Evolutionary conservation across 805 yeast species (phyloP), one percentile per base, ranked within the genome.

Genomic region (Yueomyces sp.): DNA sequence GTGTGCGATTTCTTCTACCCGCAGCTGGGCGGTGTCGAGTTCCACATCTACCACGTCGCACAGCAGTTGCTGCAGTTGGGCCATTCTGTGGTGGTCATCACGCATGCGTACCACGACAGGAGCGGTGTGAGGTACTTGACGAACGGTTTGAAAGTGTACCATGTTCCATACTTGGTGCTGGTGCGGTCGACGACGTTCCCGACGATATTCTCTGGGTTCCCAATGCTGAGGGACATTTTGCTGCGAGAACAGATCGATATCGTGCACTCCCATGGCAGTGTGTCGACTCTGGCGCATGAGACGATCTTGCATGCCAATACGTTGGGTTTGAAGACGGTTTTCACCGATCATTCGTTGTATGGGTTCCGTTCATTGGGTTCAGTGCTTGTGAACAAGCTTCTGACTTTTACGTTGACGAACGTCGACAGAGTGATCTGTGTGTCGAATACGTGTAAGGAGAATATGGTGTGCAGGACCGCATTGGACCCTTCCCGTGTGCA

Each of bases 1-100:
- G 85, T 88, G 3, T 84, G 94, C 39, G 99, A 92, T 63, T 92
- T 87, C 69, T 92, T 92, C 74, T 92, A 84, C 64, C 99, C 99
- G 8, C 98, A 92, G 59, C 82, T 96, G 0, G 99, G 99, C 3
- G 99, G 99, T 7, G 94, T 92, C 2, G 99, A 92, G 60, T 78
- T 90, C 48, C 98, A 92, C 59, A 84, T 90, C 19, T 86, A 85
- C 60, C 97, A 92, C 60, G 64, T 92, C 28, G 80, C 97, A 0
- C 94, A 86, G 60, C 77, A 81, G 54, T 73, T 88, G 44, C 80
- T 85, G 7, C 76, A 74, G 26, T 63, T 79, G 37, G 96, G 96
- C 6, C 96, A 88, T 56, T 76, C 84, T 3, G 96, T 90, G 8
- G 65, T 88, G 4, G 76, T 92, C 28, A 73, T 92, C 32, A 87